Evolutionary conservation across 371 early-diverging fungal genomes (phyloP).

Genomic region (Choanephora cucurbitarum): DNA sequence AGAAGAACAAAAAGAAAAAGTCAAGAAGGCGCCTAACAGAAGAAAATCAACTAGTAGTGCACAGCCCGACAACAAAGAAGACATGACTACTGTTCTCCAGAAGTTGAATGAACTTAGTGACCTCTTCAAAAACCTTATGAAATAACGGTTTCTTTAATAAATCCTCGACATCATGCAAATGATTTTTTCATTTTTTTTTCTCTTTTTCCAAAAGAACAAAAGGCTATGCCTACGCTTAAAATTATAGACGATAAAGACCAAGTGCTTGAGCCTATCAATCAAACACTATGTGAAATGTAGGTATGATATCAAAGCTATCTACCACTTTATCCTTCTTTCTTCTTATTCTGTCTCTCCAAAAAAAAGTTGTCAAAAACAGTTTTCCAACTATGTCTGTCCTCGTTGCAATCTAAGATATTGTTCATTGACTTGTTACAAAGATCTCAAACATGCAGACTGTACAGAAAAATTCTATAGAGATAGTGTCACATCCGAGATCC

Average conservation of each 20-base stretch:
- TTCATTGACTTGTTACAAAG: constrained; percentile 67
- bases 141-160: neutral
- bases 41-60: too few species aligned
- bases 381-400: constrained; percentile 69
- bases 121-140: neutral
- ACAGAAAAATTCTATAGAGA: constrained; percentile 71
- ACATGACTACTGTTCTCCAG: neutral
- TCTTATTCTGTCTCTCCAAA: neutral
- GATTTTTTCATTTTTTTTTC: neutral
- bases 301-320: neutral
- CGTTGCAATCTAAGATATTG: constrained; percentile 73
- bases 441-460: constrained; percentile 53
- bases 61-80: neutral
- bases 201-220: neutral
- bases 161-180: neutral
- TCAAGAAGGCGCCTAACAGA: neutral
- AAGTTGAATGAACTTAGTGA: neutral
- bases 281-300: constrained; percentile 35
- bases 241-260: constrained; percentile 10
- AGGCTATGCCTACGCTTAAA: constrained; percentile 12
- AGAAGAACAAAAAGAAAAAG: neutral
- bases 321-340: neutral
- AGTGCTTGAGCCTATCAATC: constrained; percentile 15
- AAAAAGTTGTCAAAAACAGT: constrained; percentile 55
- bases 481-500: constrained; percentile 61